Evolutionary conservation across 2,329 filamentous ascomycete genomes (phyloP), one percentile per base, ranked within the genome.

Genomic region (Fusarium nygamai): DNA sequence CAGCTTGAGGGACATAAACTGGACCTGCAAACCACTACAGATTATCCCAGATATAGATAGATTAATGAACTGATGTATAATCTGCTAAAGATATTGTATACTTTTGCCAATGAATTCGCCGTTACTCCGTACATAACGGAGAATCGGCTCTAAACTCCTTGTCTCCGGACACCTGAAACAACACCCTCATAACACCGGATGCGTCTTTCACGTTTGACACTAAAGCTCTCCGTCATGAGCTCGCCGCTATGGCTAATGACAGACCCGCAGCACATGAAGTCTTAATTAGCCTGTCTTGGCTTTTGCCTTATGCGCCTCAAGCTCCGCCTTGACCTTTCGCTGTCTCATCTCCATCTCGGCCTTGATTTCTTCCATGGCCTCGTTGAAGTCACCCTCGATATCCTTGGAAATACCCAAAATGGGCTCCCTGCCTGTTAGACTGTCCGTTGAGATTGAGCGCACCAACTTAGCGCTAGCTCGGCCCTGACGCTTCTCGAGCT

Each of bases 391-490:
- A 34, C 86, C 85, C 61, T 91, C 91, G 0, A 91, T 91, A 80
- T 98, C 95, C 72, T 90, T 90, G 2, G 94, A 92, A 43, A 98
- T 86, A 33, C 96, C 96, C 11, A 98, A 84, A 6, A 94, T 88
- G 0, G 93, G 93, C 61, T 91, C 88, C 51, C 86, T 84, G 39
- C 84, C 84, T 20, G 82, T 86, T 22, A 91, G 72, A 64, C 87
- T 89, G 19, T 94, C 91, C 24, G 87, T 85, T 78, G 90, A 92
- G 16, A 85, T 79, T 5, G 86, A 88, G 64, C 87, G 86, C 34
- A 84, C 82, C 43, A 90, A 75, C 69, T 81, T 84, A 14, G 82
- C 85, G 14, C 83, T 86, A 8, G 86, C 85, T 39, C 83, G 84
- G 19, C 83, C 84, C 10, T 86, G 84, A 34, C 92, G 88, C 67